These are phyloP conservation scores for Dictyostelium firmibasis DNA, from an alignment of 78 protist genomes.

Conservation along the genomic window DNA sequence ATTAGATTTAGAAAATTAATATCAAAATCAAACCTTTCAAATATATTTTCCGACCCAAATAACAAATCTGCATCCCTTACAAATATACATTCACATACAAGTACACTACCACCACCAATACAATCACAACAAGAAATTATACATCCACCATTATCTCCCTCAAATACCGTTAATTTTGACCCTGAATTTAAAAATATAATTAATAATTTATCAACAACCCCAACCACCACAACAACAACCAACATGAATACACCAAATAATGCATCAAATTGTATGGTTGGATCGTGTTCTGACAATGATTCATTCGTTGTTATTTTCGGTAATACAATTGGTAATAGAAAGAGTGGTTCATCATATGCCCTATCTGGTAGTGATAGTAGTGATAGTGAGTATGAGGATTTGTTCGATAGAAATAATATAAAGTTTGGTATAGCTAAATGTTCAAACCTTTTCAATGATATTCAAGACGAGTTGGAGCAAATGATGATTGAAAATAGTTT, in stretches of 20 bases:
- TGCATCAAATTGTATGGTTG: background rate
- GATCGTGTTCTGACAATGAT: constrained; percentile 15
- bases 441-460: constrained; percentile 53
- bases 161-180: background rate
- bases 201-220: background rate
- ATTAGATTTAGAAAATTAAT: constrained; percentile 37
- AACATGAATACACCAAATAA: background rate
- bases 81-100: background rate
- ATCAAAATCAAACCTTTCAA: constrained; percentile 16
- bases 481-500: constrained; percentile 74
- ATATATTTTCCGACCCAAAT: constrained; percentile 17
- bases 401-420: constrained; percentile 30
- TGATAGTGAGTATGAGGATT: constrained; percentile 12
- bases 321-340: background rate
- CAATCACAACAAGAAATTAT: background rate
- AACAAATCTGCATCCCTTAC: background rate
- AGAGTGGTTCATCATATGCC: background rate
- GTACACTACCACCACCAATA: background rate
- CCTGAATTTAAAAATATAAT: background rate
- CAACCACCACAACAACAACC: background rate
- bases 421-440: constrained; percentile 22
- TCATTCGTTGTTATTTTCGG: constrained; percentile 28
- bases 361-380: background rate
- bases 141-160: constrained; percentile 2
- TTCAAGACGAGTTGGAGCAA: constrained; percentile 74